Conservation (phyloP, 78 protist genomes). For the Anaeramoeba flamelloides region DNA sequence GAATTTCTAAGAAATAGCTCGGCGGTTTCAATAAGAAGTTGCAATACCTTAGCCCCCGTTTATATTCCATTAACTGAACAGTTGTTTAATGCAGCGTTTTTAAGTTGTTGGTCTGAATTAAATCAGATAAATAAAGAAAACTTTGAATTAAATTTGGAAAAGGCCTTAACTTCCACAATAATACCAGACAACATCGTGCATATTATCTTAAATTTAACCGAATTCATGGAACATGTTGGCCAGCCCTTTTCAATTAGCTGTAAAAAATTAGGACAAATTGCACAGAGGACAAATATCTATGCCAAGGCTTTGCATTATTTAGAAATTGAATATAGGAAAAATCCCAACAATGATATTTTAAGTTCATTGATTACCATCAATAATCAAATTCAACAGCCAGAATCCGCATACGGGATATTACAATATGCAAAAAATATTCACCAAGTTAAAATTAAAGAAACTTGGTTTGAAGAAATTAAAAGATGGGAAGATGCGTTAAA, state of each 20-base stretch:
- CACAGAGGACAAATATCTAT: constrained; percentile 74
- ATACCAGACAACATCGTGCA: constrained; percentile 73
- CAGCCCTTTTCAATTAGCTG: constrained; percentile 58
- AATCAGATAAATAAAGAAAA: too few relatives aligned
- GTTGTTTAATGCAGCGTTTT: constrained; percentile 88
- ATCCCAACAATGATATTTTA: too few relatives aligned
- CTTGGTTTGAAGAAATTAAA: constrained; percentile 81
- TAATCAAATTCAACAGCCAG: constrained; percentile 76
- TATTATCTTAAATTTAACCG: constrained; percentile 73
- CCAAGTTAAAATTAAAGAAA: constrained; percentile 44
- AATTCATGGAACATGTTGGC: constrained; percentile 79
- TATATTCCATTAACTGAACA: constrained; percentile 62
- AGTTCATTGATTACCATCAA: constrained; percentile 58
- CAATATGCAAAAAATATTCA: constrained; percentile 30
- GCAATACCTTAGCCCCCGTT: too few relatives aligned
- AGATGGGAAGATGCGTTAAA: constrained; percentile 54
- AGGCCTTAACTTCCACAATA: constrained; percentile 11
- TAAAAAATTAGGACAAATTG: constrained; percentile 57
- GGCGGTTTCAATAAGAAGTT: too few relatives aligned
- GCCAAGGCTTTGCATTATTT: constrained; percentile 91
- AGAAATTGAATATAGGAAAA: constrained; percentile 13
- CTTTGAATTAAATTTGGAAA: constrained; percentile 21
- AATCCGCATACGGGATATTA: constrained; percentile 77
- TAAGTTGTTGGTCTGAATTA: constrained; percentile 80
- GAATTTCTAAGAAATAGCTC: too few relatives aligned